phyloP scores from a whole-genome alignment of 2,329 filamentous ascomycete genomes.

The Stachybotrys echinatus region DNA sequence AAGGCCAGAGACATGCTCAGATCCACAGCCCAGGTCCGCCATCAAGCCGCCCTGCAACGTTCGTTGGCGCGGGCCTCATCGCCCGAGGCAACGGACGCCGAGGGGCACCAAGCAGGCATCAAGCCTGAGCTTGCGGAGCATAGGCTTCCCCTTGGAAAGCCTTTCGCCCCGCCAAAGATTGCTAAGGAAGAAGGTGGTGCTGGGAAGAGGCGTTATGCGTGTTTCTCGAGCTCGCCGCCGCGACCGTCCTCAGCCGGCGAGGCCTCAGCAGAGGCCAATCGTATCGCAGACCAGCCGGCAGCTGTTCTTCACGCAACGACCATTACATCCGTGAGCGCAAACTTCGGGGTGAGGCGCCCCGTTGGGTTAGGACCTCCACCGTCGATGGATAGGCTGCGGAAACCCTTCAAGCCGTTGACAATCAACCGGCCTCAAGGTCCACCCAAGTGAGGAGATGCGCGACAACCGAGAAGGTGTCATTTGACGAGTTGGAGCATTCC shows the following conservation, averaged over 20 bases:
- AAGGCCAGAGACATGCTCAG: neutral
- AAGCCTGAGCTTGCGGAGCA: constrained; percentile 28
- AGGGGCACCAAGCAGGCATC: constrained; percentile 14
- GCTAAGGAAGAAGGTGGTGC: constrained; percentile 15
- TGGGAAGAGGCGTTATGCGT: constrained; percentile 43
- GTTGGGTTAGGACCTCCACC: constrained; percentile 39
- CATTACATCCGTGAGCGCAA: constrained; percentile 31
- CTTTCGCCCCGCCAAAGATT: constrained; percentile 27
- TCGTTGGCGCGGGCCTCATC: neutral
- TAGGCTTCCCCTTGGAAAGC: constrained; percentile 33
- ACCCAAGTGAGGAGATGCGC: too few relatives aligned
- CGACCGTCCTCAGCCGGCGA: constrained; percentile 17
- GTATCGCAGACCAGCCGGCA: constrained; percentile 24
- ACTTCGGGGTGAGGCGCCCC: constrained; percentile 37
- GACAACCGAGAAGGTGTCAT: too few relatives aligned
- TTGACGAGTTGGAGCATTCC: too few relatives aligned
- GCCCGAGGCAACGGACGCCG: constrained; percentile 1
- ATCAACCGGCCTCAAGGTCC: constrained; percentile 36
- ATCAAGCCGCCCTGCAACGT: constrained; percentile 17
- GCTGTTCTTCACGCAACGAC: constrained; percentile 49
- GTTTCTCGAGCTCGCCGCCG: constrained; percentile 54
- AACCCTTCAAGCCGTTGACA: constrained; percentile 53
- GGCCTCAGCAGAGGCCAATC: constrained; percentile 12
- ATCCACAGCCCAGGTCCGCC: constrained; percentile 15
- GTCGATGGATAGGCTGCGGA: constrained; percentile 44